Percentiles rank a stretch among this genome's conserved stretches.
Evolutionary conservation across 2,329 filamentous ascomycete genomes (phyloP).

Genomic region (Ophiostoma sp.): DNA sequence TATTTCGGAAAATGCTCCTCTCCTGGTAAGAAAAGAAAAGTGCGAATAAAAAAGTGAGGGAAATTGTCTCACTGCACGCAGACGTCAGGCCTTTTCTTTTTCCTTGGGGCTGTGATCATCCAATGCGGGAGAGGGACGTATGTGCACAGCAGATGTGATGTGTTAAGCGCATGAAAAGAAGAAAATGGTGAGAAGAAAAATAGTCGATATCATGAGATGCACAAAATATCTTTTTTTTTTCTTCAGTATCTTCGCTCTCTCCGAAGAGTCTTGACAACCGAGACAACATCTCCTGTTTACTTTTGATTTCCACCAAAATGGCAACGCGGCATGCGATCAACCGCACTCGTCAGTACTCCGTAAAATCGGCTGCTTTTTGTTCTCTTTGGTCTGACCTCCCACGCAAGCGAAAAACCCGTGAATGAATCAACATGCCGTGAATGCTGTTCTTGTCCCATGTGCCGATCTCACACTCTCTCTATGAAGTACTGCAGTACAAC

Average conservation of each 20-base stretch:
- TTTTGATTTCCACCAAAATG: neutral
- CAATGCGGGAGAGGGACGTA: neutral
- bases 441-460: neutral
- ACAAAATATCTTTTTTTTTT: neutral
- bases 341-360: neutral
- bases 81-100: neutral
- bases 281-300: too few species aligned
- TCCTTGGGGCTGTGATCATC: neutral
- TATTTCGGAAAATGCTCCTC: constrained; percentile 8
- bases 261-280: neutral
- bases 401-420: neutral
- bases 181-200: neutral
- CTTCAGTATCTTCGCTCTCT: neutral
- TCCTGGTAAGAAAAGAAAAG: neutral
- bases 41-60: neutral
- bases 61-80: constrained; percentile 8
- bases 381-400: neutral
- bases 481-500: neutral
- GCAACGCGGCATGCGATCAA: constrained; percentile 11
- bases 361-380: neutral
- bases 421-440: neutral
- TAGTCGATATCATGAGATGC: neutral
- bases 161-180: neutral
- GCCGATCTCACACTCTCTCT: neutral
- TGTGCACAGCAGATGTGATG: neutral